Evolutionary conservation across 1,139 yeast genomes (phyloP).

Genomic region (Blastobotrys ciferrii): DNA sequence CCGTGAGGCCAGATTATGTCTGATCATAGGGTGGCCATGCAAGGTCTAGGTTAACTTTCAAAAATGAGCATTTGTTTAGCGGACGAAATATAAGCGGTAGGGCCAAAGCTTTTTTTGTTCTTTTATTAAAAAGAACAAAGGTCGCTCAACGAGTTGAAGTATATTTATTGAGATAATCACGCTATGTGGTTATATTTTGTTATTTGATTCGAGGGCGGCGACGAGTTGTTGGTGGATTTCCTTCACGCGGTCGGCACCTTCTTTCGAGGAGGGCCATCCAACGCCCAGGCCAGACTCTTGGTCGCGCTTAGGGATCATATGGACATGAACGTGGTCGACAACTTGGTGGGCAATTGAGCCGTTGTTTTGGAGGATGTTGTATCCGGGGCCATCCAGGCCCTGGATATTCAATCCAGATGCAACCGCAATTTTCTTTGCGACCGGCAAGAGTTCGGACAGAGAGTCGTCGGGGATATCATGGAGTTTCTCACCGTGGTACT

Average conservation of each 20-base stretch:
- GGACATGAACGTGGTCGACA: slow-evolving; percentile 96
- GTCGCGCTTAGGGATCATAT: slow-evolving; percentile 84
- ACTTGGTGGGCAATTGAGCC: slow-evolving; percentile 92
- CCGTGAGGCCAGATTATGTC: too few species aligned
- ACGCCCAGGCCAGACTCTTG: slow-evolving; percentile 69
- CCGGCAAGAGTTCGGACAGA: slow-evolving; percentile 78
- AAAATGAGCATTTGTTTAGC: too few species aligned
- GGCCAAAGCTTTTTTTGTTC: slow-evolving; percentile 7
- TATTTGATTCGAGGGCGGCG: slow-evolving; percentile 40
- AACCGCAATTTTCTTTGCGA: slow-evolving; percentile 78
- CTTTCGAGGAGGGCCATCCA: slow-evolving; percentile 86
- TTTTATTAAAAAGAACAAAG: background rate
- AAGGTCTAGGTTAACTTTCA: too few species aligned
- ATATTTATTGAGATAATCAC: background rate
- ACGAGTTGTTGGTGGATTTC: slow-evolving; percentile 61
- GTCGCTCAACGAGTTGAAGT: too few species aligned
- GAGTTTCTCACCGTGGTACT: slow-evolving; percentile 85
- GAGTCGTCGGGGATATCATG: slow-evolving; percentile 92
- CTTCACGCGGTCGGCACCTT: slow-evolving; percentile 62
- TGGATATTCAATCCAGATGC: slow-evolving; percentile 61
- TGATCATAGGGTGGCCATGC: too few species aligned
- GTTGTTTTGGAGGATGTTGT: slow-evolving; percentile 87
- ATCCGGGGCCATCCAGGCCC: slow-evolving; percentile 71
- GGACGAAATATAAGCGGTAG: too few species aligned
- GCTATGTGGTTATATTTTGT: slow-evolving; percentile 7